phyloP scores from a whole-genome alignment of 176 grass and related monocot genomes.

The Alopecurus myosuroides region DNA sequence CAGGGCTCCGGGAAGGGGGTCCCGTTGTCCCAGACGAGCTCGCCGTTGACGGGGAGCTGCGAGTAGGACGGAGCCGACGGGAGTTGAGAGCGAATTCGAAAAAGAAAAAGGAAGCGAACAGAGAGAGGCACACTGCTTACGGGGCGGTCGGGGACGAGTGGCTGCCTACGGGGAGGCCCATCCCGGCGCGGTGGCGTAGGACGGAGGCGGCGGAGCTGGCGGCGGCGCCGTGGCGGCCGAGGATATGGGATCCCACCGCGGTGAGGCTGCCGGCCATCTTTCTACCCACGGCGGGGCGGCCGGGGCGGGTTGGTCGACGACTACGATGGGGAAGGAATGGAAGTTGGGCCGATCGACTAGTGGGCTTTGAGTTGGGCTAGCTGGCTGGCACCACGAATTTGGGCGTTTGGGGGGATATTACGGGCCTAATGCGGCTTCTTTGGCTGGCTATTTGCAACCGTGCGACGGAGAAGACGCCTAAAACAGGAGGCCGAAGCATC shows the following conservation, averaged over 20 bases:
- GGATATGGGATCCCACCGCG: slow-evolving; percentile 46
- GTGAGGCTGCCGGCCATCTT: slow-evolving; percentile 62
- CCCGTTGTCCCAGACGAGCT: slow-evolving; percentile 74
- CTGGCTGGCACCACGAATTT: no score
- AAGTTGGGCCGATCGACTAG: no score
- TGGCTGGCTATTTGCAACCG: not conserved
- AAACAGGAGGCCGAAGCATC: not conserved
- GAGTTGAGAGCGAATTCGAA: not conserved
- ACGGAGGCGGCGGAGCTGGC: slow-evolving; percentile 50
- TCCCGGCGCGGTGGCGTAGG: slow-evolving; percentile 49
- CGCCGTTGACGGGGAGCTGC: slow-evolving; percentile 50
- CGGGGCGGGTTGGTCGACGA: not conserved
- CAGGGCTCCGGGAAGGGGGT: slow-evolving; percentile 69
- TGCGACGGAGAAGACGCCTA: not conserved
- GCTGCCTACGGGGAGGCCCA: slow-evolving; percentile 61
- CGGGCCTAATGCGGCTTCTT: not conserved
- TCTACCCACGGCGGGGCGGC: not conserved
- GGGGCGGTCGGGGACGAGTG: slow-evolving; percentile 74
- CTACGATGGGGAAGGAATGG: not conserved
- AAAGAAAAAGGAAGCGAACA: not conserved
- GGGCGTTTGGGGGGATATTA: not conserved
- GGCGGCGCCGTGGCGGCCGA: slow-evolving; percentile 49
- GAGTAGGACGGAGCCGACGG: not conserved
- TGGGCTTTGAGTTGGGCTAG: not conserved
- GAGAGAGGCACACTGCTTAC: slow-evolving; percentile 19